These are phyloP conservation scores for Nannizzia gypsea DNA, from an alignment of 2,329 filamentous ascomycete species.

Conservation along the genomic window DNA sequence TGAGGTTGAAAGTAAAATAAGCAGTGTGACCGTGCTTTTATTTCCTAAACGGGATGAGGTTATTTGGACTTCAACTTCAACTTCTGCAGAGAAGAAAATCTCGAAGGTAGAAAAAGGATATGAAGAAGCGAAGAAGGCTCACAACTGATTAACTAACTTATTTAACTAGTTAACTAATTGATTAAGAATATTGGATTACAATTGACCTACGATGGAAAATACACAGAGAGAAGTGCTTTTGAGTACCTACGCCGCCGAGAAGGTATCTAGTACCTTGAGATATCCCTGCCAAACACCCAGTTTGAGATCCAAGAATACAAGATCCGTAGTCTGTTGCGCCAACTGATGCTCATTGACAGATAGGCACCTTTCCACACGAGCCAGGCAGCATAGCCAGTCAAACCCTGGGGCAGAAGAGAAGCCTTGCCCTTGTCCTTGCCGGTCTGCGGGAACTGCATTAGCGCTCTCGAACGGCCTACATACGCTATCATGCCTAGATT, in stretches of 20 bases:
- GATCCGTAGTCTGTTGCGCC: slow-evolving; percentile 34
- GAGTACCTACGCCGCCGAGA: not conserved
- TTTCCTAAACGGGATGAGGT: not conserved
- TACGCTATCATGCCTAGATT: slow-evolving; percentile 50
- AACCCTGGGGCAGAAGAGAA: slow-evolving; percentile 24
- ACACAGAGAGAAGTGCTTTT: not conserved
- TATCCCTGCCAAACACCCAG: slow-evolving; percentile 33
- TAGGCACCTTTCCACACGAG: slow-evolving; percentile 37
- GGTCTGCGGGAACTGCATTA: slow-evolving; percentile 40
- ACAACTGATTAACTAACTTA: too few relatives aligned
- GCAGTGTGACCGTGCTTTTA: not conserved
- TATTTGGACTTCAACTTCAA: not conserved
- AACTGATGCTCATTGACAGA: slow-evolving; percentile 37
- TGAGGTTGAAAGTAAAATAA: not conserved
- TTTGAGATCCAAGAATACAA: slow-evolving; percentile 34
- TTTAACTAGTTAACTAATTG: too few relatives aligned
- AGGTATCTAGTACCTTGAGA: slow-evolving; percentile 29
- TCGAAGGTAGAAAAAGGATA: too few relatives aligned
- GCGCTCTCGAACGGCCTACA: slow-evolving; percentile 45
- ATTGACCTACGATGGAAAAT: not conserved
- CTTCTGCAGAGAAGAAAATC: not conserved
- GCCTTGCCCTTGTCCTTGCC: slow-evolving; percentile 11
- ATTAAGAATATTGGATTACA: too few relatives aligned
- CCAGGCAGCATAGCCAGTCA: slow-evolving; percentile 32
- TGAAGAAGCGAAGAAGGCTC: not conserved